Percentiles rank a stretch among this genome's conserved stretches.
Evolutionary conservation across 164 flowering plant genomes (phyloP).

Genomic region (Vitis cinerea): DNA sequence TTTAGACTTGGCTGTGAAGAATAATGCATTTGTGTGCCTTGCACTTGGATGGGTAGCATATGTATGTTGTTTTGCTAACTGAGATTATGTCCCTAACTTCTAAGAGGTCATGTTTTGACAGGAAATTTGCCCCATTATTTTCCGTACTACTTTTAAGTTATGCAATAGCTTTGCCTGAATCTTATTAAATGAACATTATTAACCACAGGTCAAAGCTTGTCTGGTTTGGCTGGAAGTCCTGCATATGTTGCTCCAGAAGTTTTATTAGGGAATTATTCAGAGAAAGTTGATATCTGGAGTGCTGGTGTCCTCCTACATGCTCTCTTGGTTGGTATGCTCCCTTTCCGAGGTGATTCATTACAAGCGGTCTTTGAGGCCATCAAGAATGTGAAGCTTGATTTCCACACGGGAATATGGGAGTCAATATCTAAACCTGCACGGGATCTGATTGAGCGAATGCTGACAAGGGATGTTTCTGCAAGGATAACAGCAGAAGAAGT

Average conservation of each 20-base stretch:
- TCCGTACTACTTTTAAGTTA: not conserved
- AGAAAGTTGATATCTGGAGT: conserved; percentile 96
- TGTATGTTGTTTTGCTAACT: too few relatives aligned
- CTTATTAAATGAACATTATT: conserved; percentile 2
- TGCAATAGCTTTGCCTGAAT: not conserved
- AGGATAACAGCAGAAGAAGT: conserved; percentile 92
- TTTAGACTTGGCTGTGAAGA: too few relatives aligned
- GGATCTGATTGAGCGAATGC: conserved; percentile 73
- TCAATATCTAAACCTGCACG: conserved; percentile 85
- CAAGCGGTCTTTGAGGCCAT: conserved; percentile 88
- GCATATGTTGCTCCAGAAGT: conserved; percentile 99
- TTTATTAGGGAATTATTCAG: conserved; percentile 72
- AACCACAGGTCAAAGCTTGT: conserved; percentile 76
- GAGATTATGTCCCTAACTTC: not conserved
- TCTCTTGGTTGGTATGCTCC: conserved; percentile 76
- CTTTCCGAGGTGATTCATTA: conserved; percentile 80
- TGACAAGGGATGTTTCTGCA: conserved; percentile 73
- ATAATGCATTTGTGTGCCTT: too few relatives aligned
- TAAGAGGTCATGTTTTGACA: not conserved
- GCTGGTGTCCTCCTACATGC: conserved; percentile 94
- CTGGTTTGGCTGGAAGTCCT: conserved; percentile 95
- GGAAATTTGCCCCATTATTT: too few relatives aligned
- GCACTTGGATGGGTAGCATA: too few relatives aligned
- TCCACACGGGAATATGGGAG: conserved; percentile 72
- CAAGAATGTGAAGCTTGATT: conserved; percentile 71